Conservation (phyloP, 495 filamentous ascomycete genomes). For the Podospora australis region DNA sequence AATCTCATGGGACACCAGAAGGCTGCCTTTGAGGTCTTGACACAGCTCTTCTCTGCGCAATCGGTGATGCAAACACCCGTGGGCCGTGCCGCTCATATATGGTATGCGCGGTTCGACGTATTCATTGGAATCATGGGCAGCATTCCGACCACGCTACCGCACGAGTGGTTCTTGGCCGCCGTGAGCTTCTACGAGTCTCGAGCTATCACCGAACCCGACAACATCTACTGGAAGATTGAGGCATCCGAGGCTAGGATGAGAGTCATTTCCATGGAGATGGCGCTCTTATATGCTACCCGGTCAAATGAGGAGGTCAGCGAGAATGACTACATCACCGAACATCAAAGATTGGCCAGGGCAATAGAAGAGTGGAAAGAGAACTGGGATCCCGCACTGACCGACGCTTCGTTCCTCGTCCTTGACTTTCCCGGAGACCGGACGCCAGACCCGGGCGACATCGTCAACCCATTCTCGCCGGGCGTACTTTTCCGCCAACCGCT, state of each 20-base stretch:
- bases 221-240: constrained; percentile 60
- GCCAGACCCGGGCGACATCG: constrained; percentile 55
- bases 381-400: constrained; percentile 53
- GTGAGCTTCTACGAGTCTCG: constrained; percentile 57
- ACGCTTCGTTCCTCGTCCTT: constrained; percentile 51
- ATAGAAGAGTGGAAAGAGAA: constrained; percentile 51
- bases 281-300: constrained; percentile 67
- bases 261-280: constrained; percentile 73
- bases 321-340: constrained; percentile 58
- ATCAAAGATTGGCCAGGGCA: constrained; percentile 47
- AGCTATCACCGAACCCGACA: constrained; percentile 52
- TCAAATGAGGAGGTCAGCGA: constrained; percentile 54
- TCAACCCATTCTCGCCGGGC: constrained; percentile 64
- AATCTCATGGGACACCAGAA: constrained; percentile 89
- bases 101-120: constrained; percentile 88
- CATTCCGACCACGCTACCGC: constrained; percentile 62
- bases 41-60: constrained; percentile 68
- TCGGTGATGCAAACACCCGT: constrained; percentile 63
- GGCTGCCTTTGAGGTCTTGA: constrained; percentile 77
- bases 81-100: constrained; percentile 64
- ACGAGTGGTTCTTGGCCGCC: constrained; percentile 71
- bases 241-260: constrained; percentile 58
- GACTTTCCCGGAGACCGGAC: constrained; percentile 49
- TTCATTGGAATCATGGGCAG: constrained; percentile 77
- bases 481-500: constrained; percentile 60